Percentiles rank a stretch among this genome's conserved stretches.
These are phyloP conservation scores for Diphasiastrum complanatum DNA, from an alignment of 83 land plant species.

Conservation along the genomic window DNA sequence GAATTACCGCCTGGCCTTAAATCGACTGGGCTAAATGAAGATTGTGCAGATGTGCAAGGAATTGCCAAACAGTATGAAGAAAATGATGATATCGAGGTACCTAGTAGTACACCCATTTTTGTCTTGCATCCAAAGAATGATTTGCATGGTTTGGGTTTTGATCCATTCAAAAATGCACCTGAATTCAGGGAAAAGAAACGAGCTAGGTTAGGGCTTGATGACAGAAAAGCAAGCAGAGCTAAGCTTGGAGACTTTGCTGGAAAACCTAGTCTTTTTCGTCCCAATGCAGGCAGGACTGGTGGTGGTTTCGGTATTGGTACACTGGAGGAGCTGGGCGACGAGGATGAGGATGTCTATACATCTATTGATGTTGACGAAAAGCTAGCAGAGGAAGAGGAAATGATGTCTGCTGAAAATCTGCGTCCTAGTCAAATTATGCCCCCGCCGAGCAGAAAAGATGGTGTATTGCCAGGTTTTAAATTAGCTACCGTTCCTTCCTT, in stretches of 20 bases:
- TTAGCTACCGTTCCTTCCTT: constrained; percentile 48
- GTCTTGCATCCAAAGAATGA: constrained; percentile 75
- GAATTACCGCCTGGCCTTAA: constrained; percentile 5
- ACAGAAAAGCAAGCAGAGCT: constrained; percentile 5
- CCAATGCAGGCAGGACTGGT: constrained; percentile 67
- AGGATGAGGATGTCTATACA: constrained; percentile 91
- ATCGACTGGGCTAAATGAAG: constrained; percentile 21
- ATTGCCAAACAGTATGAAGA: constrained; percentile 14
- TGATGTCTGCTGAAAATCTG: constrained; percentile 25
- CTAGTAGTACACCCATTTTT: constrained; percentile 57
- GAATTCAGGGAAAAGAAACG: constrained; percentile 59
- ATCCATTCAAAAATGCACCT: constrained; percentile 87
- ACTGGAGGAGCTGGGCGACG: constrained; percentile 76
- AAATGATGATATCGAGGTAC: constrained; percentile 22
- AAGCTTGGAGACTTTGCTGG: not conserved
- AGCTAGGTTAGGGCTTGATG: constrained; percentile 12
- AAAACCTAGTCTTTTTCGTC: constrained; percentile 39
- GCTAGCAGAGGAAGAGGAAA: constrained; percentile 41
- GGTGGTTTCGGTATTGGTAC: constrained; percentile 96
- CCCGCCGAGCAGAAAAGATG: constrained; percentile 17
- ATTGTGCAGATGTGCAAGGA: constrained; percentile 17
- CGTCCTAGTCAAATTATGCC: constrained; percentile 20
- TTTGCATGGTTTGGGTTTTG: constrained; percentile 81
- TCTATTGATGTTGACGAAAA: constrained; percentile 23
- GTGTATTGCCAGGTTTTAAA: constrained; percentile 58